A percentile compares a stretch with the other conserved stretches of the same genome.
phyloP scores from a whole-genome alignment of 345 rosid species.

The Conringia planisiliqua region DNA sequence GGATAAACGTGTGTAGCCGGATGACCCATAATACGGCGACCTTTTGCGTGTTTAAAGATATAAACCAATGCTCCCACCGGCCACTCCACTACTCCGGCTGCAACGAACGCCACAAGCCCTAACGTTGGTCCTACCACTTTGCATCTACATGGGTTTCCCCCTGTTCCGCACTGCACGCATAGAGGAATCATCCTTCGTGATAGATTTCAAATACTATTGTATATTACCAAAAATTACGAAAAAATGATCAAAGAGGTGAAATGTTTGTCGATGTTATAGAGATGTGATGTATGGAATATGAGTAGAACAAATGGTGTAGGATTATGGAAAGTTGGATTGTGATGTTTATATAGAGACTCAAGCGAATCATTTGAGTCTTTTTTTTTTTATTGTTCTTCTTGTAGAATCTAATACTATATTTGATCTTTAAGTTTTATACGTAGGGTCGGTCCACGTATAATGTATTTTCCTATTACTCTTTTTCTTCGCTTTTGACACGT shows the following conservation, averaged over 20 bases:
- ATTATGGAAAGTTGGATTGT: constrained; percentile 17
- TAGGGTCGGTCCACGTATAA: constrained; percentile 8
- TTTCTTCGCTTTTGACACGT: neutral
- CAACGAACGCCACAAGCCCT: constrained; percentile 75
- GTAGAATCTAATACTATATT: neutral
- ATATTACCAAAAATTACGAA: too few relatives aligned
- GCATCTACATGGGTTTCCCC: constrained; percentile 77
- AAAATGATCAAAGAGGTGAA: neutral
- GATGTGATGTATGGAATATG: constrained; percentile 12
- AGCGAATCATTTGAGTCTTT: constrained; percentile 18
- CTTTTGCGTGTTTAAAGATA: constrained; percentile 62
- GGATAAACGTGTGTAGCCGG: constrained; percentile 80
- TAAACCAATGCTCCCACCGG: constrained; percentile 83
- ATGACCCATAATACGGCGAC: constrained; percentile 82
- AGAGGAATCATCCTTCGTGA: constrained; percentile 41
- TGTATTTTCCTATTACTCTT: neutral
- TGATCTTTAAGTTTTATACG: neutral
- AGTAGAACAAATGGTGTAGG: constrained; percentile 17
- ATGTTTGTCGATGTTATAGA: constrained; percentile 20
- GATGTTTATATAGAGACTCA: constrained; percentile 26
- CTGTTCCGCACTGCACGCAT: constrained; percentile 72
- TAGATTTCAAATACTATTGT: neutral
- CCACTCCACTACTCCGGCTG: constrained; percentile 73
- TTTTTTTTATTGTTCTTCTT: neutral
- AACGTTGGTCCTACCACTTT: constrained; percentile 83